A percentile compares a stretch with the other conserved stretches of the same genome.
These are phyloP conservation scores for Debaryomyces sp. DNA, from an alignment of 1,139 yeast species.

Conservation along the genomic window DNA sequence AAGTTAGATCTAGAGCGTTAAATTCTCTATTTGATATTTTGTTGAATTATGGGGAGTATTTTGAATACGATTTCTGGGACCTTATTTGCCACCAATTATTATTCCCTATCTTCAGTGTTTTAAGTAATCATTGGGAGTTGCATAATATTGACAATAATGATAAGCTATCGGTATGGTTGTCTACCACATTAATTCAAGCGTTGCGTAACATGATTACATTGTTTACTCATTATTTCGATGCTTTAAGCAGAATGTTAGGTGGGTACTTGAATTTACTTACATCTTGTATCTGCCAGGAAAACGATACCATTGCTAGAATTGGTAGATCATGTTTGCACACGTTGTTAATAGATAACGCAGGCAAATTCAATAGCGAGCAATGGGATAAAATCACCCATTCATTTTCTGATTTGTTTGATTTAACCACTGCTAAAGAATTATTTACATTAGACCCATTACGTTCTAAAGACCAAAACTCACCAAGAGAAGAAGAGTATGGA, in stretches of 20 bases:
- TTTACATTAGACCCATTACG: slow-evolving; percentile 68
- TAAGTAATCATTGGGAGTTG: slow-evolving; percentile 77
- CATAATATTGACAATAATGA: slow-evolving; percentile 60
- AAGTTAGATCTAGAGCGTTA: slow-evolving; percentile 88
- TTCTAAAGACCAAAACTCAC: slow-evolving; percentile 16
- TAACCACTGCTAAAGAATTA: slow-evolving; percentile 85
- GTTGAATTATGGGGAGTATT: slow-evolving; percentile 76
- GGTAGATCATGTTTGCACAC: slow-evolving; percentile 89
- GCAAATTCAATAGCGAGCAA: slow-evolving; percentile 62
- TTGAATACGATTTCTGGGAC: slow-evolving; percentile 80
- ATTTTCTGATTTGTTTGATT: slow-evolving; percentile 67
- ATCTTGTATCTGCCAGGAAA: slow-evolving; percentile 93
- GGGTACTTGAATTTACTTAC: slow-evolving; percentile 77
- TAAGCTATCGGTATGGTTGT: slow-evolving; percentile 90
- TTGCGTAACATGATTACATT: slow-evolving; percentile 84
- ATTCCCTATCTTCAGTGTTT: slow-evolving; percentile 86
- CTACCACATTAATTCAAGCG: slow-evolving; percentile 95
- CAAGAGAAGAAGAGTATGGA: slow-evolving; percentile 21
- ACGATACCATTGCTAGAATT: slow-evolving; percentile 92
- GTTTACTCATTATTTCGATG: slow-evolving; percentile 77
- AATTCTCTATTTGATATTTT: slow-evolving; percentile 80
- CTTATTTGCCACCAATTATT: slow-evolving; percentile 72
- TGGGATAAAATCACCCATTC: slow-evolving; percentile 76
- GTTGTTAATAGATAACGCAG: slow-evolving; percentile 71
- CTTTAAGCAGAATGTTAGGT: slow-evolving; percentile 70